Percentiles rank a stretch among this genome's conserved stretches.
These are phyloP conservation scores for Macrophomina pseudophaseolina DNA, from an alignment of 2,329 filamentous ascomycete genomes.

Conservation along the genomic window DNA sequence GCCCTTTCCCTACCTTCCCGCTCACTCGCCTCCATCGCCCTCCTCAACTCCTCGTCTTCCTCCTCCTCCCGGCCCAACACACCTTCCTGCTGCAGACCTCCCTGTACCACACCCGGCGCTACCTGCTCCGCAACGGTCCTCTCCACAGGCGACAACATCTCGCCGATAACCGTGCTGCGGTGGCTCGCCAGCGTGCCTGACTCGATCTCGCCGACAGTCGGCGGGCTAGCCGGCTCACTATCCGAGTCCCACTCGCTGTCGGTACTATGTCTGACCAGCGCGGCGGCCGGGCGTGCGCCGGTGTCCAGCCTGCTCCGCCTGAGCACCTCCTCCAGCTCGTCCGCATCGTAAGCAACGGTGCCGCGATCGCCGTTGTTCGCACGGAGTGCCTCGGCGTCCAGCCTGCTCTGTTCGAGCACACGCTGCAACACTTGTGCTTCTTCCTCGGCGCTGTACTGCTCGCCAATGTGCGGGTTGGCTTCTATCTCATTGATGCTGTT, in stretches of 20 bases:
- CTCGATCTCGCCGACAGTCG: conserved; percentile 8
- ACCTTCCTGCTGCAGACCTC: conserved; percentile 40
- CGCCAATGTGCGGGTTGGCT: conserved; percentile 37
- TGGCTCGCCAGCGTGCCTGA: conserved; percentile 6
- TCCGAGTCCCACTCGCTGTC: not conserved
- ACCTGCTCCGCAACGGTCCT: conserved; percentile 8
- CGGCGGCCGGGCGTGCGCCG: conserved; percentile 26
- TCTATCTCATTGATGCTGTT: conserved; percentile 69
- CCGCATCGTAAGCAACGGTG: conserved; percentile 35
- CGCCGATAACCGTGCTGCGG: conserved; percentile 34
- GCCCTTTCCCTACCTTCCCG: conserved; percentile 30
- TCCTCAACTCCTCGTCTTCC: conserved; percentile 43
- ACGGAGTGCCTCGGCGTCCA: conserved; percentile 48
- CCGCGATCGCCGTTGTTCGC: conserved; percentile 24
- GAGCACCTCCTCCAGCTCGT: conserved; percentile 52
- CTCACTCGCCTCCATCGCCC: conserved; percentile 41
- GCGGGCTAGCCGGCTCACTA: not conserved
- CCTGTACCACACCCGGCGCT: not conserved
- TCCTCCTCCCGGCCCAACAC: conserved; percentile 30
- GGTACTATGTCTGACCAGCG: conserved; percentile 20
- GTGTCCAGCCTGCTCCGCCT: conserved; percentile 50
- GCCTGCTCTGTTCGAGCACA: conserved; percentile 55
- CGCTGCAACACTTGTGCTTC: conserved; percentile 54
- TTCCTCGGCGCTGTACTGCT: conserved; percentile 39
- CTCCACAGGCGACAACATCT: not conserved